Evolutionary conservation across 139 green algal genomes (phyloP), one percentile per base, ranked within the genome.

Genomic region (Ettlia oleoabundans): DNA sequence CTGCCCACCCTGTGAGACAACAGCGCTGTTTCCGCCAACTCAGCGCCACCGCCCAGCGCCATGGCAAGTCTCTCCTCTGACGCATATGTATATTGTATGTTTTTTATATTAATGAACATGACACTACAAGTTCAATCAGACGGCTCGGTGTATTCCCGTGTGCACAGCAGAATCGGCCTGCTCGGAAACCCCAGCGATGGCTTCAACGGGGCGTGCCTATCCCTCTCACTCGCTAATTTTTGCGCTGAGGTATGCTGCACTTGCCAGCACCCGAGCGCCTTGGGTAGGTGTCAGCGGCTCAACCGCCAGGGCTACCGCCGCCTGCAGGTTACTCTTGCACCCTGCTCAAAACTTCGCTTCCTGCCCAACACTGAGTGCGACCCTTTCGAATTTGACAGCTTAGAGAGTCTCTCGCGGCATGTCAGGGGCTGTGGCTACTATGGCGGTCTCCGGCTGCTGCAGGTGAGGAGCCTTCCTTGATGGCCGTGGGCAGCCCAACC

Each of bases 141-240:
- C 15, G 72, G 72, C 32, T 37, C n/a, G 21, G 41, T 79, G 10
- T 30, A 1, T 58, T 65, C 30, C 19, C 55, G 80, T 4, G 87
- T 90, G 0, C 87, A 91, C 62, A 89, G 94, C 0, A 83, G 95
- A 1, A 81, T 96, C 4, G 95, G 95, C 0, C 86, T 98, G 2
- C 82, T 98, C 1, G 95, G 95, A 33, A 98, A 98, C 75, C 95
- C 95, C 21, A 90, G 71, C 9, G 95, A 98, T 67, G 89, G 90
- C 19, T 98, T 92, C 81, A 71, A 76, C 24, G 95, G 95, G 19
- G 92, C 92, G 21, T 91, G 85, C 0, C 85, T 98, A 4, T 87
- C 90, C 0, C 82, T 97, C 10, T 88, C 84, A 0, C 77, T 97
- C 2, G 52, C 78, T 0, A 97, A 98, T 81, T 98, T 94, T 61